These are phyloP conservation scores for Przewalskia tangutica DNA, from an alignment of 257 asterid genomes.

Conservation along the genomic window DNA sequence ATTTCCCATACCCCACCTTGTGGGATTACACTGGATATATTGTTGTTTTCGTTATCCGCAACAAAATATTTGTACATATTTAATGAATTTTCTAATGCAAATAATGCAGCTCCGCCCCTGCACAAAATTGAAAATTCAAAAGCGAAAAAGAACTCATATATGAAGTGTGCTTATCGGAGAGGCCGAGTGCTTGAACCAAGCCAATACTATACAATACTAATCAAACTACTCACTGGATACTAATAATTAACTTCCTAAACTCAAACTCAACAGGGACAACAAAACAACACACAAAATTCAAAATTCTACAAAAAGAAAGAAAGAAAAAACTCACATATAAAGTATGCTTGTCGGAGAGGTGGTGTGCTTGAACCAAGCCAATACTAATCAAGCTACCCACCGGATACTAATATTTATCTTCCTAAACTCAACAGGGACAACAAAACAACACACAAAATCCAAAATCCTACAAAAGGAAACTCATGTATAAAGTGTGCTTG, in stretches of 20 bases:
- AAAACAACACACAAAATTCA: neutral
- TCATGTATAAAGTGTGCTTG: constrained; percentile 60
- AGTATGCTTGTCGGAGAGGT: constrained; percentile 60
- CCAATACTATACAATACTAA: constrained; percentile 64
- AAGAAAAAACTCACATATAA: constrained; percentile 39
- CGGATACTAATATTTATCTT: too few relatives aligned
- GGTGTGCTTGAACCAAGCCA: constrained; percentile 81
- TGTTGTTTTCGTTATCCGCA: too few relatives aligned
- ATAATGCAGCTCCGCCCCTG: neutral
- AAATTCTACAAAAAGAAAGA: neutral
- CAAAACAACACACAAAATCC: neutral
- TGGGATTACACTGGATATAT: too few relatives aligned
- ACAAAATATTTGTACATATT: neutral
- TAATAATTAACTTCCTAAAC: too few relatives aligned
- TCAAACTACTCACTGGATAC: too few relatives aligned
- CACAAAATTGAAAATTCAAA: neutral
- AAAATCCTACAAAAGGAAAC: neutral
- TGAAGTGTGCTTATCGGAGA: constrained; percentile 52
- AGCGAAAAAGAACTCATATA: too few relatives aligned
- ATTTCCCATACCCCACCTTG: too few relatives aligned
- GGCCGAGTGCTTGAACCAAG: constrained; percentile 81
- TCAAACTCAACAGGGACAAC: too few relatives aligned
- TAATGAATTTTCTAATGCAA: neutral
- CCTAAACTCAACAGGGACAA: too few relatives aligned
- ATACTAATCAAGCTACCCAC: neutral